These are phyloP conservation scores for Daldinia decipiens DNA, from an alignment of 495 filamentous ascomycete genomes.

Conservation along the genomic window DNA sequence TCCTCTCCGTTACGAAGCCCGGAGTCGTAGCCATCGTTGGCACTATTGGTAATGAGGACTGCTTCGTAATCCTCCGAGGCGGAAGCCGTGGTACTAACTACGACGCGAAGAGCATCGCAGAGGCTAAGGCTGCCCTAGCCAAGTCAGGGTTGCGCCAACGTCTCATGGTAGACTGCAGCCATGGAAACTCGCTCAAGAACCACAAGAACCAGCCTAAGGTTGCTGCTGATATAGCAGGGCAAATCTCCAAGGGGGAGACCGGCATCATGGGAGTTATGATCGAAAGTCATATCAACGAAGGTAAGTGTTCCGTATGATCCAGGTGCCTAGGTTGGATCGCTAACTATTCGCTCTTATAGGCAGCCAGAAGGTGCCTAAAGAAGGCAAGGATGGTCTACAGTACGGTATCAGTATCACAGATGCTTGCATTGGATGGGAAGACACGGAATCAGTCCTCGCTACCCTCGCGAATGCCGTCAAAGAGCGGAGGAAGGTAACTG, in stretches of 20 bases:
- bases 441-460: constrained; percentile 85
- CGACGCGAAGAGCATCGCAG: constrained; percentile 82
- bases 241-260: constrained; percentile 84
- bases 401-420: constrained; percentile 98
- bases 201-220: constrained; percentile 98
- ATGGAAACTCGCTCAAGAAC: constrained; percentile 95
- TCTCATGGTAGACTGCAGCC: constrained; percentile 98
- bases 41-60: constrained; percentile 95
- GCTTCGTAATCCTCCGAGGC: constrained; percentile 96
- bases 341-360: constrained; percentile 58
- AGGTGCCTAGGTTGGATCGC: not conserved
- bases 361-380: constrained; percentile 88
- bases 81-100: constrained; percentile 95
- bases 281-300: constrained; percentile 96
- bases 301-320: constrained; percentile 55
- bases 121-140: constrained; percentile 74
- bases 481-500: constrained; percentile 64
- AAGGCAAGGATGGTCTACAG: constrained; percentile 88
- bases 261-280: constrained; percentile 99
- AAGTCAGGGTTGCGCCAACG: constrained; percentile 73
- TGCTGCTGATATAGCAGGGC: constrained; percentile 80
- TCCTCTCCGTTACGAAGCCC: constrained; percentile 97
- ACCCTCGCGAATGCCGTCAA: constrained; percentile 83
- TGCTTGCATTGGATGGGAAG: constrained; percentile 95
- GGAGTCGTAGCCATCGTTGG: constrained; percentile 96